Percentiles rank a stretch among this genome's conserved stretches.
phyloP scores from a whole-genome alignment of 306 rosid species.

The Cicer judaicum region DNA sequence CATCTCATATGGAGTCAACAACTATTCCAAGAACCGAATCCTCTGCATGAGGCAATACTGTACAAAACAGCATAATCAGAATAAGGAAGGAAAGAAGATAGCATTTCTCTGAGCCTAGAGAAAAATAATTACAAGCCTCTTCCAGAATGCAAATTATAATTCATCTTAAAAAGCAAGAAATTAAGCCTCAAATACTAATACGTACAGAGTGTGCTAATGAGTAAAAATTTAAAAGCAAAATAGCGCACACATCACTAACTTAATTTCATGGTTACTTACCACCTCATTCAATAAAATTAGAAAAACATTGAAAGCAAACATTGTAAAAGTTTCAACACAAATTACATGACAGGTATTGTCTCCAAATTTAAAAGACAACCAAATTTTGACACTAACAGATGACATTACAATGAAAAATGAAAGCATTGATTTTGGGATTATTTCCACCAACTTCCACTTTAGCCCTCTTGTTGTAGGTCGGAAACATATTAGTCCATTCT shows the following conservation, averaged over 20 bases:
- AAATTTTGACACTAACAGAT: constrained; percentile 28
- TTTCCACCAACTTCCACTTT: constrained; percentile 34
- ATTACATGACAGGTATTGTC: constrained; percentile 16
- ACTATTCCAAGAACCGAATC: constrained; percentile 93
- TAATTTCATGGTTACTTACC: neutral
- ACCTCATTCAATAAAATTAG: neutral
- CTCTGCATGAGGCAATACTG: constrained; percentile 87
- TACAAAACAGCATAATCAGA: constrained; percentile 36
- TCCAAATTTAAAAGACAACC: constrained; percentile 4
- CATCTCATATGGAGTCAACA: constrained; percentile 83
- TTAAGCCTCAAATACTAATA: neutral
- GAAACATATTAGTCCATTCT: constrained; percentile 10
- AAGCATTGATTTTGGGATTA: constrained; percentile 22
- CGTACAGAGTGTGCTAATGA: neutral
- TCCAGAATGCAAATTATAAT: constrained; percentile 29
- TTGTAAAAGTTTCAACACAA: neutral
- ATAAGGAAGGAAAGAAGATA: neutral
- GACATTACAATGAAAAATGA: constrained; percentile 4
- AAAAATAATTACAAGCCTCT: constrained; percentile 16
- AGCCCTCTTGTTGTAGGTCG: no score
- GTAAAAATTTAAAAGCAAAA: constrained; percentile 1
- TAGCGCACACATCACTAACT: constrained; percentile 10
- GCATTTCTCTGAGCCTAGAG: neutral
- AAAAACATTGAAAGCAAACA: constrained; percentile 25
- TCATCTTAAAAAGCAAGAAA: constrained; percentile 8